Percentiles rank a stretch among this genome's conserved stretches.
Evolutionary conservation across 2,329 filamentous ascomycete species (phyloP).

Genomic region (Pseudogymnoascus sp.): DNA sequence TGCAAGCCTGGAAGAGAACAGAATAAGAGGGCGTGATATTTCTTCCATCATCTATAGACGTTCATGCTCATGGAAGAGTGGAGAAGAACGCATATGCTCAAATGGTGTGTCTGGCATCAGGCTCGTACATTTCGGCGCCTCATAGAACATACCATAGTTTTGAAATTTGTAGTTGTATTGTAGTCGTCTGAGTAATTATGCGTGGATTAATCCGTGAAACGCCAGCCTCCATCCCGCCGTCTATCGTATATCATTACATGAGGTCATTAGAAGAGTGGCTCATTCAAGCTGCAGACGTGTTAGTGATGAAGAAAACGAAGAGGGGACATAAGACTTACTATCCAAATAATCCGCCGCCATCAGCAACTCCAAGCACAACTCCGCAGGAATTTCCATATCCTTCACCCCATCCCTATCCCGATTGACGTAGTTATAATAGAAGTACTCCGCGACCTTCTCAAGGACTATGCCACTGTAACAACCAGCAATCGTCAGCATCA

Average conservation of each 20-base stretch:
- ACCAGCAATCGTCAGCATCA: conserved; percentile 13
- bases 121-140: neutral
- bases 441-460: conserved; percentile 76
- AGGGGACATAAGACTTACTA: conserved; percentile 35
- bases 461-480: conserved; percentile 58
- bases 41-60: conserved; percentile 32
- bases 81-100: conserved; percentile 32
- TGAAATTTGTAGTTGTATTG: neutral
- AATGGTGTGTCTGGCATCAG: conserved; percentile 20
- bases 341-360: conserved; percentile 73
- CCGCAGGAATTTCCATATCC: conserved; percentile 73
- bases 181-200: conserved; percentile 9
- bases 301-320: neutral
- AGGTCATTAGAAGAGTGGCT: conserved; percentile 10
- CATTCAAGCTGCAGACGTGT: conserved; percentile 11
- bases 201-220: neutral
- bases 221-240: conserved; percentile 11
- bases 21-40: conserved; percentile 21
- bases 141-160: conserved; percentile 4
- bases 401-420: conserved; percentile 63
- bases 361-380: conserved; percentile 69
- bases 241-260: conserved; percentile 9
- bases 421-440: conserved; percentile 74
- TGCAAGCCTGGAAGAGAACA: conserved; percentile 16
- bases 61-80: conserved; percentile 25